These are phyloP conservation scores for Pseudogymnoascus sp. DNA, from an alignment of 2,329 filamentous ascomycete species.

Conservation along the genomic window DNA sequence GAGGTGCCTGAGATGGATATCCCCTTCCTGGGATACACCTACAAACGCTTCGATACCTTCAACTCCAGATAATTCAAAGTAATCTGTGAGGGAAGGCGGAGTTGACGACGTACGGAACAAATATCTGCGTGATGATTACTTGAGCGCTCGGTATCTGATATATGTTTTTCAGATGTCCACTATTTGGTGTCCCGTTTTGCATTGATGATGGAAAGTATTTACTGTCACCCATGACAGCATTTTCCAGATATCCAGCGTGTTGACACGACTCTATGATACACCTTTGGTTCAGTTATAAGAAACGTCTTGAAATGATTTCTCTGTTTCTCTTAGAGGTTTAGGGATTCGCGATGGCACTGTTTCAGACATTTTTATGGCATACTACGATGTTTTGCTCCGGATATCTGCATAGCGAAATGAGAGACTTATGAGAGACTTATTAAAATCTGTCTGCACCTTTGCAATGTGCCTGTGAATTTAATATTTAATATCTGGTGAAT, in stretches of 20 bases:
- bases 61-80: neutral
- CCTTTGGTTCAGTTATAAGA: slow-evolving; percentile 7
- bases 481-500: neutral
- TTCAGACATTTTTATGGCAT: neutral
- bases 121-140: slow-evolving; percentile 4
- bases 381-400: neutral
- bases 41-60: slow-evolving; percentile 76
- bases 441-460: neutral
- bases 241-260: slow-evolving; percentile 9
- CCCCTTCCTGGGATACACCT: slow-evolving; percentile 93
- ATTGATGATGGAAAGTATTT: slow-evolving; percentile 2
- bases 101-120: slow-evolving; percentile 6
- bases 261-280: slow-evolving; percentile 7
- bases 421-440: neutral
- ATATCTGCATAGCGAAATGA: slow-evolving; percentile 6
- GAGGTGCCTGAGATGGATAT: slow-evolving; percentile 91
- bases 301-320: slow-evolving; percentile 1
- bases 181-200: slow-evolving; percentile 8
- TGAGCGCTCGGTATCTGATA: slow-evolving; percentile 6
- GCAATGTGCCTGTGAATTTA: neutral
- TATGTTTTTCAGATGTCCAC: slow-evolving; percentile 8
- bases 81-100: neutral
- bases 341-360: neutral
- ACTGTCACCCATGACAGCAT: neutral
- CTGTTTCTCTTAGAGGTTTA: slow-evolving; percentile 5